phyloP scores from a whole-genome alignment of 352 stramenopile genomes.

The Phytophthora macrochlamydospora region DNA sequence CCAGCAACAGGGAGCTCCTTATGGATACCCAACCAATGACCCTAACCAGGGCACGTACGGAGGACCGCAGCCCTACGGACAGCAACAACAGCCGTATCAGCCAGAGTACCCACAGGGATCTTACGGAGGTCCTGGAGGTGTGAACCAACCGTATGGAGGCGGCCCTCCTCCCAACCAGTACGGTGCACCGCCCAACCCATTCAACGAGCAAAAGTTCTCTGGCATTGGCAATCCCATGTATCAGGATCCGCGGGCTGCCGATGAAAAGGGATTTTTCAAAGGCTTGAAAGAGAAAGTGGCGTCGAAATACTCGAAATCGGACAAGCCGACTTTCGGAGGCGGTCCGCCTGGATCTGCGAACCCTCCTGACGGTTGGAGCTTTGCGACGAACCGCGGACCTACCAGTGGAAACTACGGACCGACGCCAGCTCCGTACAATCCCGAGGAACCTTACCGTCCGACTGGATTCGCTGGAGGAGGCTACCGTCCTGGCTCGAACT shows the following conservation, averaged over 20 bases:
- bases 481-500: conserved; percentile 49
- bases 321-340: conserved; percentile 61
- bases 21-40: conserved; percentile 50
- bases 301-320: conserved; percentile 77
- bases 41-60: conserved; percentile 53
- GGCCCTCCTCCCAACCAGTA: conserved; percentile 38
- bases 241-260: conserved; percentile 84
- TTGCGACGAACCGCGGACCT: conserved; percentile 83
- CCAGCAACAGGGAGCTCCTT: conserved; percentile 35
- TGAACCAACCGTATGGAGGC: conserved; percentile 41
- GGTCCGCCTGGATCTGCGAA: conserved; percentile 73
- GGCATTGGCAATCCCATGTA: conserved; percentile 97
- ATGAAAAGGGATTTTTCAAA: conserved; percentile 90
- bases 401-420: conserved; percentile 73
- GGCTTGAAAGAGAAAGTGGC: conserved; percentile 85
- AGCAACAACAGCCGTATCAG: conserved; percentile 41
- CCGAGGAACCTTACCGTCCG: conserved; percentile 79
- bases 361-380: conserved; percentile 83
- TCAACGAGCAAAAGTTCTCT: conserved; percentile 85
- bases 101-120: conserved; percentile 51
- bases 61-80: conserved; percentile 51
- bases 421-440: conserved; percentile 71
- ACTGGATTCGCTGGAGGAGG: conserved; percentile 47
- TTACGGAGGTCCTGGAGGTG: conserved; percentile 46
- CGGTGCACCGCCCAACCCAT: conserved; percentile 52